Conservation (phyloP, 1,284 basidiomycete genomes). For the Rhodofomes roseus region DNA sequence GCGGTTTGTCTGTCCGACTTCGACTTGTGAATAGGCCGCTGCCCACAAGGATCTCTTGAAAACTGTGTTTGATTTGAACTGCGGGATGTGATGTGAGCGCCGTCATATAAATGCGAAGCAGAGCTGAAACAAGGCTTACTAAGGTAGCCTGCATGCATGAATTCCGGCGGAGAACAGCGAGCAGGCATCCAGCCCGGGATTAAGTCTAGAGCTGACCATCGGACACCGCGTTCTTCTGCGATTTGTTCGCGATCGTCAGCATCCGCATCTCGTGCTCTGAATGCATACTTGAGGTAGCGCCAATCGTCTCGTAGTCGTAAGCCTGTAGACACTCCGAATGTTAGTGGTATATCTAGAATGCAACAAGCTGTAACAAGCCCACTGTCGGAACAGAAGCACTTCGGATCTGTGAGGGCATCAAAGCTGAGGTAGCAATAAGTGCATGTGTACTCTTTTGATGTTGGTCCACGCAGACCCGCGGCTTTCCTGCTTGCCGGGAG, state of each 20-base stretch:
- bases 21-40: slow-evolving; percentile 18
- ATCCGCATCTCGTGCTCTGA: slow-evolving; percentile 5
- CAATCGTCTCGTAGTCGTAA: slow-evolving; percentile 8
- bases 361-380: background rate
- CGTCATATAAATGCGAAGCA: no score
- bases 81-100: no score
- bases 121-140: slow-evolving; percentile 2
- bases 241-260: slow-evolving; percentile 8
- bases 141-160: slow-evolving; percentile 17
- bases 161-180: slow-evolving; percentile 7
- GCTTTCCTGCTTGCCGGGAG: slow-evolving; percentile 16
- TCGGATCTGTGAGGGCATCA: background rate
- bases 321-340: background rate
- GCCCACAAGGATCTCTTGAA: slow-evolving; percentile 17
- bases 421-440: slow-evolving; percentile 6
- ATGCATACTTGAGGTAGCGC: slow-evolving; percentile 17
- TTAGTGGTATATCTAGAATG: background rate
- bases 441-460: slow-evolving; percentile 8
- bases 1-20: slow-evolving; percentile 3
- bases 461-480: slow-evolving; percentile 5
- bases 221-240: slow-evolving; percentile 11
- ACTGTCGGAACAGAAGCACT: slow-evolving; percentile 1
- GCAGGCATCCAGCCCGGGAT: slow-evolving; percentile 17
- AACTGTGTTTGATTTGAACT: slow-evolving; percentile 19
- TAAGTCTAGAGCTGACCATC: slow-evolving; percentile 13